Evolutionary conservation across 1,139 yeast species (phyloP).

Genomic region (Debaryomyces psychrophilus): DNA sequence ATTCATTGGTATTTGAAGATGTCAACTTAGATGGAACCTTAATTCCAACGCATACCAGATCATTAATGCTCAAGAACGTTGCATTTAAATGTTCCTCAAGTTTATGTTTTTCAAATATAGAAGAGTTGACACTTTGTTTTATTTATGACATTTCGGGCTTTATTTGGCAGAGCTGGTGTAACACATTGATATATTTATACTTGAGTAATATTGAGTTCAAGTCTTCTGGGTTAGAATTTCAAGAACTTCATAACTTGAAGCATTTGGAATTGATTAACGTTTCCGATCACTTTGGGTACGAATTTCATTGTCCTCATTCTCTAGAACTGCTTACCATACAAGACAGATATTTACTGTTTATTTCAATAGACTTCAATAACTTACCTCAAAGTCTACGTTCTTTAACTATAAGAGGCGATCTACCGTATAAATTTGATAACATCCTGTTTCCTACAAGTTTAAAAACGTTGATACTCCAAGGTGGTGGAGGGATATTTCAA

Average conservation of each 20-base stretch:
- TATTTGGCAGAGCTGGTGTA: background rate
- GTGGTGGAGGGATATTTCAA: constrained; percentile 5
- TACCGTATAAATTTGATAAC: constrained; percentile 1
- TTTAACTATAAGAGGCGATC: constrained; percentile 1
- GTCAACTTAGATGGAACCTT: background rate
- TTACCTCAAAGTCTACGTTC: background rate
- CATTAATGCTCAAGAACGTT: background rate
- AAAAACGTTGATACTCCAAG: constrained; percentile 1
- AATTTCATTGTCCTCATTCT: background rate
- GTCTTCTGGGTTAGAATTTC: background rate
- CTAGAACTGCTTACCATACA: constrained; percentile 1
- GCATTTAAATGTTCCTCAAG: background rate
- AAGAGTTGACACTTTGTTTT: background rate
- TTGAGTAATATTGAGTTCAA: background rate
- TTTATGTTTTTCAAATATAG: background rate
- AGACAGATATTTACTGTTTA: constrained; percentile 6
- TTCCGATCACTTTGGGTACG: background rate
- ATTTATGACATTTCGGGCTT: background rate
- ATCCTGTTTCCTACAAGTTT: constrained; percentile 4
- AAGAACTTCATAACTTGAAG: background rate
- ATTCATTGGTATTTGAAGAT: background rate
- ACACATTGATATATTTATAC: background rate
- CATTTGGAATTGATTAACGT: background rate
- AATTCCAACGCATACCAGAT: background rate
- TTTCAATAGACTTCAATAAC: constrained; percentile 1